Percentiles rank a stretch among this genome's conserved stretches.
Evolutionary conservation across 331 rosid species (phyloP).

Genomic region (Malus hybrid): DNA sequence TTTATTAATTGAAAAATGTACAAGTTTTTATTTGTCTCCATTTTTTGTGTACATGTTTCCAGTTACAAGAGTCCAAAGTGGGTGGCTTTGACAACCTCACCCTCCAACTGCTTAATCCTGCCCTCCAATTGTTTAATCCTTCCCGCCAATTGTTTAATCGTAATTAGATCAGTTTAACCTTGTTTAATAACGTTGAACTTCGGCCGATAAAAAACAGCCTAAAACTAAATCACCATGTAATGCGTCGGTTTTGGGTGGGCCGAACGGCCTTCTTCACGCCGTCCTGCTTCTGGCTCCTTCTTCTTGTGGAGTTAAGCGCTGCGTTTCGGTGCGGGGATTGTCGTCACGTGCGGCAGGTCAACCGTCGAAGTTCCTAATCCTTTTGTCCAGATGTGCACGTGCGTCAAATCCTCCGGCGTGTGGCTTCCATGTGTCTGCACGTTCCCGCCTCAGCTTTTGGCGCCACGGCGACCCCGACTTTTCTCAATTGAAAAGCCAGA

Average conservation of each 20-base stretch:
- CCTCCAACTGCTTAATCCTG: not conserved
- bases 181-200: not conserved
- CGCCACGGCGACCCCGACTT: not conserved
- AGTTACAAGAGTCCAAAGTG: not conserved
- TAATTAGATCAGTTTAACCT: not conserved
- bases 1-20: too few relatives aligned
- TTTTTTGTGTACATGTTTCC: too few relatives aligned
- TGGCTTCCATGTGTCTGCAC: conserved; percentile 8
- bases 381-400: conserved; percentile 5
- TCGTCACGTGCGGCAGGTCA: conserved; percentile 10
- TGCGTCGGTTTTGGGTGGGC: not conserved
- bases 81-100: not conserved
- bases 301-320: not conserved
- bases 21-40: too few relatives aligned
- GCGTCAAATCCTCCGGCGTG: not conserved
- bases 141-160: conserved; percentile 4
- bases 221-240: not conserved
- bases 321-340: not conserved
- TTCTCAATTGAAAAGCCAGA: not conserved
- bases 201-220: not conserved
- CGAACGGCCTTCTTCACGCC: conserved; percentile 19
- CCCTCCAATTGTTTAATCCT: not conserved
- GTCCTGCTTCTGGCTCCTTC: not conserved
- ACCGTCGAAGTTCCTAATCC: not conserved
- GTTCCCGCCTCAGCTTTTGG: not conserved